Evolutionary conservation across 495 filamentous ascomycete genomes (phyloP), one percentile per base, ranked within the genome.

Genomic region (Aspergillus hancockii): DNA sequence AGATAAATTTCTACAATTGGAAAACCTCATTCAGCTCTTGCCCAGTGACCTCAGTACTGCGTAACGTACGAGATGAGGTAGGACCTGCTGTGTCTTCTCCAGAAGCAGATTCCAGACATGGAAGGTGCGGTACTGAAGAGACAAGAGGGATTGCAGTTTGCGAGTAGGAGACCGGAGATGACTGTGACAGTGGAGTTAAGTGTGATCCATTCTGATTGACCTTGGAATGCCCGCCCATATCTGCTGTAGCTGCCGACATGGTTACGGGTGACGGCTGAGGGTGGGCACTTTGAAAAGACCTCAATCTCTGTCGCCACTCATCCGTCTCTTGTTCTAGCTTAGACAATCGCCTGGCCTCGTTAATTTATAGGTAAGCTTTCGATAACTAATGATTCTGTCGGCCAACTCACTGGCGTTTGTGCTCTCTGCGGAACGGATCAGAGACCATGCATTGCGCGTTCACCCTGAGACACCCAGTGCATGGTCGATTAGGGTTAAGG

Each of bases 351-450:
- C 75, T 77, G 12, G 28, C 36, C 22, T 41, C 12, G 34, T 60
- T n/a, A 54, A 41, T 13, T 34, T 12, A 16, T 21, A 14, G 6
- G 1, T 32, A 18, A 0, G 8, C n/a, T n/a, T 21, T 8, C 3
- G 43, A 47, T 4, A 0, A 0, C 19, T 1, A 53, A n/a, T 5
- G 14, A 25, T 18, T 16, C 1, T 7, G 4, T 16, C 13, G 18
- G 8, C 13, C 6, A 38, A 54, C 75, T 25, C 61, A 78, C 76
- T 75, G 70, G 57, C 75, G 75, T 46, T 77, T 79, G 57, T 78
- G 72, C 53, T 78, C 74, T 41, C 75, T 66, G 25, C 73, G 76
- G 66, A 79, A 79, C 12, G 69, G 71, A 22, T 74, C 76, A 0
- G 74, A 75, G n/a, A 78, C 65, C 34, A 75, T 62, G 53, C 76